Evolutionary conservation across 2,329 filamentous ascomycete genomes (phyloP).

Genomic region (Fusarium paranaense): DNA sequence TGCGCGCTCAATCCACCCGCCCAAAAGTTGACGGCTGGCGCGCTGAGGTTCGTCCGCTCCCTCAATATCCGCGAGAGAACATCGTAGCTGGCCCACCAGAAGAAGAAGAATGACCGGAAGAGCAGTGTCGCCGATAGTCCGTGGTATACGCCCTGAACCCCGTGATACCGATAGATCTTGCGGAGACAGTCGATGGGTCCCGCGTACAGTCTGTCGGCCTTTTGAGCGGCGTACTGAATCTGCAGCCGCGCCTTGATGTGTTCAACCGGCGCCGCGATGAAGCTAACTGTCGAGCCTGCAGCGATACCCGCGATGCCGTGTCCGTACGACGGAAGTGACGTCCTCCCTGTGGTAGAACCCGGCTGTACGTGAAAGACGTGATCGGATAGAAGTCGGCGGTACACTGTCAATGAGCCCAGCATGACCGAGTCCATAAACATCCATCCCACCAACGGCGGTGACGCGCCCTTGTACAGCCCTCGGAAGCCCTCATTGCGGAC

Average conservation of each 20-base stretch:
- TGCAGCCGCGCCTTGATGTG: constrained; percentile 95
- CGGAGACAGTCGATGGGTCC: constrained; percentile 86
- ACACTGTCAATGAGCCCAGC: constrained; percentile 91
- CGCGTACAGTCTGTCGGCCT: constrained; percentile 81
- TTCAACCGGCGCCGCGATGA: constrained; percentile 93
- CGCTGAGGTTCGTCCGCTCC: constrained; percentile 75
- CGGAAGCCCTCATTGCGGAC: constrained; percentile 84
- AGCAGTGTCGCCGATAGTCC: constrained; percentile 86
- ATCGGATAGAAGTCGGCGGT: constrained; percentile 85
- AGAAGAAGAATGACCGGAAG: constrained; percentile 95
- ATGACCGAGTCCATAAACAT: constrained; percentile 97
- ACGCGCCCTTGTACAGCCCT: constrained; percentile 94
- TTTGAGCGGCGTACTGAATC: constrained; percentile 88
- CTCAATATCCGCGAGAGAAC: constrained; percentile 78
- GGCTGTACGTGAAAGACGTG: constrained; percentile 74
- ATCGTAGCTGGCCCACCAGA: constrained; percentile 98
- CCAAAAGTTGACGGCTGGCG: constrained; percentile 94
- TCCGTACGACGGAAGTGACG: constrained; percentile 77
- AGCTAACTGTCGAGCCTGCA: constrained; percentile 89
- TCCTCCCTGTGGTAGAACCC: constrained; percentile 12
- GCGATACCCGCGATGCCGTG: constrained; percentile 90
- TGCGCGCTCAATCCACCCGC: constrained; percentile 93
- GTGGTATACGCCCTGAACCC: constrained; percentile 84
- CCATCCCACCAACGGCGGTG: constrained; percentile 93
- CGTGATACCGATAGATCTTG: constrained; percentile 79